Evolutionary conservation across 352 stramenopile species (phyloP).

Genomic region (Pythium graminicola): DNA sequence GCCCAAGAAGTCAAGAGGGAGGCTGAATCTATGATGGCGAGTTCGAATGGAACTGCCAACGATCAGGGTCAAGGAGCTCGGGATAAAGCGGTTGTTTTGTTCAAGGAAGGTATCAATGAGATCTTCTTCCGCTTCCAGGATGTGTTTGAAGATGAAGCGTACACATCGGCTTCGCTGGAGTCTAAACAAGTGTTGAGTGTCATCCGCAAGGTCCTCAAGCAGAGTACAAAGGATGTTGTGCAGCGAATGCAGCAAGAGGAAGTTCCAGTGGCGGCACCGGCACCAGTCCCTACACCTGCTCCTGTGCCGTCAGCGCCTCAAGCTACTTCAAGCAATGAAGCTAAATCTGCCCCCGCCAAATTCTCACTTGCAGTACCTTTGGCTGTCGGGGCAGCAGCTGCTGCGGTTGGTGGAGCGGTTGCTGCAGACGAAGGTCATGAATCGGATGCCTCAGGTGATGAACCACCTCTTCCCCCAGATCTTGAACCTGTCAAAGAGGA

Average conservation of each 20-base stretch:
- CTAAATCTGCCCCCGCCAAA: not conserved
- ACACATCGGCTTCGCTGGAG: constrained; percentile 38
- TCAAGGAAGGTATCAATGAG: constrained; percentile 74
- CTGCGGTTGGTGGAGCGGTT: constrained; percentile 4
- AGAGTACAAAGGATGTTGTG: constrained; percentile 69
- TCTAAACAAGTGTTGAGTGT: constrained; percentile 62
- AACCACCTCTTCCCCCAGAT: constrained; percentile 18
- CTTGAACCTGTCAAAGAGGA: constrained; percentile 2
- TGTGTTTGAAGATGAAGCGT: constrained; percentile 52
- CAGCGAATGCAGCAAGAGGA: constrained; percentile 37
- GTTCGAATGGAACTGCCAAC: not conserved
- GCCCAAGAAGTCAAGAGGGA: constrained; percentile 55
- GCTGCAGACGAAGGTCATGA: constrained; percentile 1
- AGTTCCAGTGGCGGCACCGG: not conserved
- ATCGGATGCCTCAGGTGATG: constrained; percentile 12
- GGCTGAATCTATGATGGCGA: constrained; percentile 39
- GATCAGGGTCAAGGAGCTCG: constrained; percentile 26
- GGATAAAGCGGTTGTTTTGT: constrained; percentile 42
- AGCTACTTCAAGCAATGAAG: not conserved
- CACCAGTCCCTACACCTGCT: not conserved
- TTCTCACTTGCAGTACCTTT: constrained; percentile 6
- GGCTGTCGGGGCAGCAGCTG: constrained; percentile 5
- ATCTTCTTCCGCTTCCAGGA: constrained; percentile 83
- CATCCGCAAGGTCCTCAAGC: constrained; percentile 74
- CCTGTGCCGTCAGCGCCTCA: not conserved